Evolutionary conservation across 73 alveolate genomes (phyloP), one percentile per base, ranked within the genome.

Genomic region (Effrenium voratum): DNA sequence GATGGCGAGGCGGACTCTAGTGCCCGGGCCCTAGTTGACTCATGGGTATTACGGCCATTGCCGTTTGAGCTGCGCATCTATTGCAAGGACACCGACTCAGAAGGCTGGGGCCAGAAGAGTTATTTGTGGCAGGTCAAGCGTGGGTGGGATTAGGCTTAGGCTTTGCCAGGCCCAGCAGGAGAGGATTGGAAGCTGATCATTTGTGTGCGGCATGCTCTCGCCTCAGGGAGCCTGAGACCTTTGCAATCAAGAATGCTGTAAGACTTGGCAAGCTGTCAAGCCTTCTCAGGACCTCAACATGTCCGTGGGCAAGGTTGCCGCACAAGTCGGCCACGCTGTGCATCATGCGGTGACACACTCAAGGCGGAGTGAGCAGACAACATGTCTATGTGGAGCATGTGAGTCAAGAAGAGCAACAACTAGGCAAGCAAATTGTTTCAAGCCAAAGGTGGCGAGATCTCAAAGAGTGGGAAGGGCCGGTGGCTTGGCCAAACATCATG

Each of bases 281-380:
- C 3, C 41, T 38, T 0, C 40, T 24, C 38, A 77, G 95, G 95
- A 87, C 43, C 95, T 87, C 85, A 87, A 87, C 95, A 87, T 87
- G 95, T 87, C 95, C 70, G 52, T 87, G 50, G 95, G 95, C 85
- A 87, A 87, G 49, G 95, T 87, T 50, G 95, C 95, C 1, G 95
- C 95, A 32, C 95, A 87, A 72, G 95, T 87, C 38, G 95, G 95
- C 43, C 95, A 87, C 24, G 95, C 95, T 0, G 95, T 87, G 52
- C 95, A 87, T 38, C 95, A 87, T 19, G 77, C 95, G 1, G 95
- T 87, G 95, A 87, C 95, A 50, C 84, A 87, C 50, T 87, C 95
- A 38, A 46, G 72, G 95, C 72, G 80, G 30, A 19, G 30, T 3
- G 24, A 10, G 49, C 10, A 30, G 49, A 19, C 36, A 49, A 5